A percentile compares a stretch with the other conserved stretches of the same genome.
These are phyloP conservation scores for Lasiosphaeria ovina DNA, from an alignment of 495 filamentous ascomycete species.

Conservation along the genomic window DNA sequence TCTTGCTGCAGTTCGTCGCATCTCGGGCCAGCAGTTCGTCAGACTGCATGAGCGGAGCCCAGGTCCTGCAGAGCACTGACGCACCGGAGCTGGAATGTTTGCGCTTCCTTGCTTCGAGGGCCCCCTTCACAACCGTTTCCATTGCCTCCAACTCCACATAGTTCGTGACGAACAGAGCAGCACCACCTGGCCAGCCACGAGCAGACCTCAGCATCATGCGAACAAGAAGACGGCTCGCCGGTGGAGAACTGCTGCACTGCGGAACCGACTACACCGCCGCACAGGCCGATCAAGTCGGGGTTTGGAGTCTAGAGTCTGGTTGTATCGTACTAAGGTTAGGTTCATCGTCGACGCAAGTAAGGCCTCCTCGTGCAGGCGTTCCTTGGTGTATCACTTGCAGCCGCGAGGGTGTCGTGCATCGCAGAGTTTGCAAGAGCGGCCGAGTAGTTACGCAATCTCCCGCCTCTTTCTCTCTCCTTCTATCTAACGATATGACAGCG, in stretches of 20 bases:
- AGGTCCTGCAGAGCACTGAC: constrained; percentile 10
- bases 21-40: constrained; percentile 13
- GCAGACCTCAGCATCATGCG: background rate
- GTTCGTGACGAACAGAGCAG: background rate
- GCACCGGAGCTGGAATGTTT: background rate
- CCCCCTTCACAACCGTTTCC: background rate
- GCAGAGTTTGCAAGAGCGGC: constrained; percentile 13
- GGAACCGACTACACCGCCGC: too few species aligned
- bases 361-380: background rate
- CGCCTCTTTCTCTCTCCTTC: background rate
- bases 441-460: background rate
- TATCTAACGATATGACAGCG: background rate
- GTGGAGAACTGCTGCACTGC: too few species aligned
- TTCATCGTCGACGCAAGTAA: background rate
- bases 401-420: constrained; percentile 11
- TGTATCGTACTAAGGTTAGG: background rate
- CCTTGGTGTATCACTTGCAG: constrained; percentile 9
- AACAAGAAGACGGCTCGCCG: background rate
- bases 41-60: constrained; percentile 8
- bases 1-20: constrained; percentile 16
- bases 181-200: background rate
- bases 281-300: too few species aligned
- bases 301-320: too few species aligned
- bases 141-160: background rate
- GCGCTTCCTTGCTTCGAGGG: background rate